Conservation (phyloP, 148 eudicot species). For the Rhododendron williamsianum region DNA sequence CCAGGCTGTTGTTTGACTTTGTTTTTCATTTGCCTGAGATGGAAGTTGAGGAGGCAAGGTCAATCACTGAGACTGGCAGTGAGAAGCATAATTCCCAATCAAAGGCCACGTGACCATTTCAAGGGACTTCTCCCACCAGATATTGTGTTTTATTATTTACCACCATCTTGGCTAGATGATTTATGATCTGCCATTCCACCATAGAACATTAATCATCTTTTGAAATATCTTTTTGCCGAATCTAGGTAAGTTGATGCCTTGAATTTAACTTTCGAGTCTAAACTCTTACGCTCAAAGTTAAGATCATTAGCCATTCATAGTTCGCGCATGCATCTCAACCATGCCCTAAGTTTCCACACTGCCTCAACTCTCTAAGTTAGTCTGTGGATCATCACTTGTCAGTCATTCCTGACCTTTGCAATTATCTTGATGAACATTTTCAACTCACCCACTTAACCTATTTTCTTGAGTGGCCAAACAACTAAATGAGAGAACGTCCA, state of each 20-base stretch:
- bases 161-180: neutral
- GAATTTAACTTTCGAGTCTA: neutral
- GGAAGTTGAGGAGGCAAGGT: neutral
- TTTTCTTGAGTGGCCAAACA: neutral
- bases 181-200: neutral
- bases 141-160: neutral
- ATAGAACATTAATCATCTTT: neutral
- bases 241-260: neutral
- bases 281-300: neutral
- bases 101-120: neutral
- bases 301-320: neutral
- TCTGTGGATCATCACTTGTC: neutral
- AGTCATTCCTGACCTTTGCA: neutral
- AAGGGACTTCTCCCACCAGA: neutral
- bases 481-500: neutral
- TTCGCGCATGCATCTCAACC: neutral
- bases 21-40: neutral
- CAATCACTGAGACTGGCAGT: neutral
- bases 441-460: neutral
- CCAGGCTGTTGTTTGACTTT: neutral
- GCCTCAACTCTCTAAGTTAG: neutral
- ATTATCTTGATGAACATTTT: neutral
- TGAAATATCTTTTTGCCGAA: neutral
- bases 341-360: neutral
- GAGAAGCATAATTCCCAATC: neutral